Evolutionary conservation across 441 rosid species (phyloP).

Genomic region (Euphorbia neoarborescens): DNA sequence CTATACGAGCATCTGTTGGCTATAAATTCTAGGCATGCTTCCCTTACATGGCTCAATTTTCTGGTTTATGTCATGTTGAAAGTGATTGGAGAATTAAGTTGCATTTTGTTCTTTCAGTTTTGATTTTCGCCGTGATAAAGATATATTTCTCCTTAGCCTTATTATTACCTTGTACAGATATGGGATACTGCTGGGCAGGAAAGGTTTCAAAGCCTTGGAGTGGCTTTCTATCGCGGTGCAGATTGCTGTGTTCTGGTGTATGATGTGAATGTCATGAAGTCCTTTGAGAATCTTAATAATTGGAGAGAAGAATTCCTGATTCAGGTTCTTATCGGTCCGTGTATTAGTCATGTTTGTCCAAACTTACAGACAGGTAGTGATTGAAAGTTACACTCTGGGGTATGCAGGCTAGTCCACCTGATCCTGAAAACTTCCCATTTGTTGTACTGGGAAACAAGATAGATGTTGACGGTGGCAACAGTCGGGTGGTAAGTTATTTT

Average conservation of each 20-base stretch:
- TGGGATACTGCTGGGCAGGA: conserved; percentile 79
- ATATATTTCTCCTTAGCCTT: not conserved
- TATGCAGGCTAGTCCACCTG: conserved; percentile 77
- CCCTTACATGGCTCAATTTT: not conserved
- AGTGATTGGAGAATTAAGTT: no score
- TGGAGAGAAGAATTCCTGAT: conserved; percentile 84
- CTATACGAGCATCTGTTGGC: not conserved
- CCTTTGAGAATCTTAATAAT: conserved; percentile 72
- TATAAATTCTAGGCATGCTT: not conserved
- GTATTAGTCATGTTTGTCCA: not conserved
- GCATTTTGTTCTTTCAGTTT: no score
- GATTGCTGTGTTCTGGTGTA: conserved; percentile 47
- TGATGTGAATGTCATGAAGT: conserved; percentile 78
- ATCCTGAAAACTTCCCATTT: conserved; percentile 80
- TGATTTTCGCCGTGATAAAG: no score
- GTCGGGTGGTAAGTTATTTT: conserved; percentile 55
- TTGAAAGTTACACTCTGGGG: conserved; percentile 10
- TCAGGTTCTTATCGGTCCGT: conserved; percentile 37
- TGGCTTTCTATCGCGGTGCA: conserved; percentile 68
- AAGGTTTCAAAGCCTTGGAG: conserved; percentile 36
- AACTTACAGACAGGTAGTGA: not conserved
- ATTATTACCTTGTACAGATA: conserved; percentile 32
- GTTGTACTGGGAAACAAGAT: conserved; percentile 80
- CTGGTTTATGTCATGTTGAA: not conserved
- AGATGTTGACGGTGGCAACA: conserved; percentile 61